A percentile compares a stretch with the other conserved stretches of the same genome.
These are phyloP conservation scores for Buxus sempervirens DNA, from an alignment of 164 flowering plant genomes.

Conservation along the genomic window DNA sequence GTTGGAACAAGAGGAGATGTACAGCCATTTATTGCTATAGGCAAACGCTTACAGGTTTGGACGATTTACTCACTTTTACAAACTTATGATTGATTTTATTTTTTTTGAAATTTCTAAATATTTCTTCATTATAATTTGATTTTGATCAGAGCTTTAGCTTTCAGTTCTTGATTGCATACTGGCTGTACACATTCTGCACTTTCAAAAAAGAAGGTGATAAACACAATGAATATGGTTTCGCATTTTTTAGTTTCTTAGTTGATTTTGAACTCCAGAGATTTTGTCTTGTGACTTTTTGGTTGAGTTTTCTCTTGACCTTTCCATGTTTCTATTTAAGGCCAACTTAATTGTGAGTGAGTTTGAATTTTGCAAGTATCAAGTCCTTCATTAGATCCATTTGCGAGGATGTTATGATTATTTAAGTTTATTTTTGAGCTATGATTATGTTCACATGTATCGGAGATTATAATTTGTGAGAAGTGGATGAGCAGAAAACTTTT, in stretches of 20 bases:
- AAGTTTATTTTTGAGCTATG: too few relatives aligned
- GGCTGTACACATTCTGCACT: neutral
- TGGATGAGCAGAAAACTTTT: too few relatives aligned
- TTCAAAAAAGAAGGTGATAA: neutral
- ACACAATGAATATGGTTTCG: neutral
- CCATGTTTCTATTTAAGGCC: too few relatives aligned
- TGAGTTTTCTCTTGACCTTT: too few relatives aligned
- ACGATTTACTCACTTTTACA: constrained; percentile 1
- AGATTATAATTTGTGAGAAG: too few relatives aligned
- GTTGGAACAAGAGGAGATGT: constrained; percentile 99
- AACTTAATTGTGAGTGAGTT: too few relatives aligned
- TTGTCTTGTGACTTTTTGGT: too few relatives aligned
- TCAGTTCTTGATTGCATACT: neutral
- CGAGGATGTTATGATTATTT: too few relatives aligned
- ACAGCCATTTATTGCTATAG: constrained; percentile 95
- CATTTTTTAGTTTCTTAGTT: neutral
- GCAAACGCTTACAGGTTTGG: constrained; percentile 83
- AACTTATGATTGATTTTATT: neutral
- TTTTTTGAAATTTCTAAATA: neutral
- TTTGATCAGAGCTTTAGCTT: constrained; percentile 1
- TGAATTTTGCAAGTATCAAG: too few relatives aligned
- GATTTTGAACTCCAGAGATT: neutral
- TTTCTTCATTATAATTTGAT: neutral
- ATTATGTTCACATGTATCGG: too few relatives aligned
- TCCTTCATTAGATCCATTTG: too few relatives aligned